A percentile compares a stretch with the other conserved stretches of the same genome.
These are phyloP conservation scores for Aureobasidium lini DNA, from an alignment of 2,329 filamentous ascomycete genomes.

Conservation along the genomic window DNA sequence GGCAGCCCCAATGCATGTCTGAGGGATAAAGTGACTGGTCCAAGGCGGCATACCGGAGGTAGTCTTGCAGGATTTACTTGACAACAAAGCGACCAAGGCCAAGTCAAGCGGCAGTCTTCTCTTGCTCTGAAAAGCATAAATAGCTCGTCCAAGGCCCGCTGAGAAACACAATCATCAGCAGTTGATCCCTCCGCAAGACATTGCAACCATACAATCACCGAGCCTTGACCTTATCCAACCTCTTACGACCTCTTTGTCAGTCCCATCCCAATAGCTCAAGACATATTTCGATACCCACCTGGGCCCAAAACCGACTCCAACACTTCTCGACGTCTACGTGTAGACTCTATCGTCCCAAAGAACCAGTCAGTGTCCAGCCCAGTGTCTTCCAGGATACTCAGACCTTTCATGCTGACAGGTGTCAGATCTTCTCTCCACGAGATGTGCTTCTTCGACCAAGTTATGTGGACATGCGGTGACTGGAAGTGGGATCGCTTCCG, in stretches of 20 bases:
- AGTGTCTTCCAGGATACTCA: background rate
- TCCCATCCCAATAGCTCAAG: background rate
- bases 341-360: background rate
- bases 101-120: background rate
- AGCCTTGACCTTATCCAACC: background rate
- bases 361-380: background rate
- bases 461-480: constrained; percentile 75
- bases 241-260: background rate
- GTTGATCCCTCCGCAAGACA: background rate
- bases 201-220: background rate
- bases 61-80: background rate
- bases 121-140: constrained; percentile 11
- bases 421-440: constrained; percentile 20
- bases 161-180: background rate
- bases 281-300: background rate
- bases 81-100: background rate
- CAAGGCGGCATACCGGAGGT: background rate
- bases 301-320: background rate
- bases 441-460: constrained; percentile 97
- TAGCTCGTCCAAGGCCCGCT: background rate
- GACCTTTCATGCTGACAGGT: background rate
- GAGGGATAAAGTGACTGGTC: constrained; percentile 5
- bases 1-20: background rate
- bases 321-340: background rate
- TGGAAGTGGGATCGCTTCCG: constrained; percentile 94